Evolutionary conservation across 2,329 filamentous ascomycete genomes (phyloP), one percentile per base, ranked within the genome.

Genomic region (Talaromyces sp.): DNA sequence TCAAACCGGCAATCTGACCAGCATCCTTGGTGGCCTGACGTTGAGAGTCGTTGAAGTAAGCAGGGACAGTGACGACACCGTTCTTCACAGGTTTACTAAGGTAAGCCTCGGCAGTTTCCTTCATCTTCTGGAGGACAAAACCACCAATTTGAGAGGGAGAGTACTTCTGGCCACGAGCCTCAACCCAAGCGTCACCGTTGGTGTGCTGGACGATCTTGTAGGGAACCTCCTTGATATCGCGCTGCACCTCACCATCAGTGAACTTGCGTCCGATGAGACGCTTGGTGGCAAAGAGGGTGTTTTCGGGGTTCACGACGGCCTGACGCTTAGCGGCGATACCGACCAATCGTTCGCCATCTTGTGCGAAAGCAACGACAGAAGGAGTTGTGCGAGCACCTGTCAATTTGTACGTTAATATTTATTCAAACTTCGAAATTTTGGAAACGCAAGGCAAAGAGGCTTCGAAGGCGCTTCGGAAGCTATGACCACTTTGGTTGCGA

Each of bases 21-120:
- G 94, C 94, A 78, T 98, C 93, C 88, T 97, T 98, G 82, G 93
- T 98, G 73, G 93, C 93, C 83, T 97, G 94, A 83, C 93, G 91
- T 84, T 98, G 93, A 67, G 92, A 93, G 82, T 98, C 93, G 83
- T 98, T 98, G 88, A 98, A 98, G 87, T 98, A 98, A 74, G 93
- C 93, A 69, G 93, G 93, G 43, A 97, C 93, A 68, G 94, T 98
- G 73, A 98, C 94, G 68, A 98, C 94, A 73, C 93, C 94, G 78
- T 98, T 97, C 87, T 96, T 95, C 75, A 96, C 83, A 67, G 88
- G 87, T 85, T 93, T 96, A 82, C 90, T 88, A 70, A 97, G 87
- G 84, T 96, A 97, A 68, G 90, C 85, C 85, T 97, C 93, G 70
- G 94, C 94, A 61, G 94, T 98, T 86, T 97, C 94, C 89, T 96